A percentile compares a stretch with the other conserved stretches of the same genome.
phyloP scores from a whole-genome alignment of 306 rosid genomes.

The Sindora glabra region DNA sequence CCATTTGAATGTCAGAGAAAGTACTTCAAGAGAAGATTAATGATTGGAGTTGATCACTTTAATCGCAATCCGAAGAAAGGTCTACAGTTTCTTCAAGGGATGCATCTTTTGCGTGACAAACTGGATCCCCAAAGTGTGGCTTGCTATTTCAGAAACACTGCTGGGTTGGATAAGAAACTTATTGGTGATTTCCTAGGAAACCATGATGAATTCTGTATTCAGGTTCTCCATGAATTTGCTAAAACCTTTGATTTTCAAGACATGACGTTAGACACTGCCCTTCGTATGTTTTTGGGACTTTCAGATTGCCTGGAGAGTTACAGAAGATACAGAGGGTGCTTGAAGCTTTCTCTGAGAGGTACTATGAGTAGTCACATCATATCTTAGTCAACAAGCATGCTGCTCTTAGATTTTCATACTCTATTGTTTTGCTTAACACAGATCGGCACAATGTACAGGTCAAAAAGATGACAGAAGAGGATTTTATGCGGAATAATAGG shows the following conservation, averaged over 20 bases:
- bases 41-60: constrained; percentile 93
- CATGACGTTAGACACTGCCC: constrained; percentile 84
- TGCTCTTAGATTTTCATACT: constrained; percentile 81
- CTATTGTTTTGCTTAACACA: constrained; percentile 85
- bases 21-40: constrained; percentile 73
- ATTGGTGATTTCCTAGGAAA: constrained; percentile 92
- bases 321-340: constrained; percentile 99
- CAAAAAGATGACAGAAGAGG: constrained; percentile 95
- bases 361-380: constrained; percentile 75
- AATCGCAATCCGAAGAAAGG: constrained; percentile 96
- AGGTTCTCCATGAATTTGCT: constrained; percentile 96
- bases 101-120: constrained; percentile 82
- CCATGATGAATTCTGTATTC: constrained; percentile 87
- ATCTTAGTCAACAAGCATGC: constrained; percentile 87
- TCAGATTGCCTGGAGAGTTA: constrained; percentile 91
- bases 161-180: constrained; percentile 93
- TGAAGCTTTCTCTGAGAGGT: constrained; percentile 97
- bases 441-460: constrained; percentile 92
- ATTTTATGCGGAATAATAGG: constrained; percentile 83
- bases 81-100: constrained; percentile 93
- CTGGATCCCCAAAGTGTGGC: constrained; percentile 96
- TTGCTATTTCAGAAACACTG: constrained; percentile 72
- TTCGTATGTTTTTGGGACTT: constrained; percentile 85
- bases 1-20: constrained; percentile 76
- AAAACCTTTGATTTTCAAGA: constrained; percentile 87